Base-by-base conservation (phyloP, 2,329 filamentous ascomycete species). In the Apiospora rasikravindrae region DNA sequence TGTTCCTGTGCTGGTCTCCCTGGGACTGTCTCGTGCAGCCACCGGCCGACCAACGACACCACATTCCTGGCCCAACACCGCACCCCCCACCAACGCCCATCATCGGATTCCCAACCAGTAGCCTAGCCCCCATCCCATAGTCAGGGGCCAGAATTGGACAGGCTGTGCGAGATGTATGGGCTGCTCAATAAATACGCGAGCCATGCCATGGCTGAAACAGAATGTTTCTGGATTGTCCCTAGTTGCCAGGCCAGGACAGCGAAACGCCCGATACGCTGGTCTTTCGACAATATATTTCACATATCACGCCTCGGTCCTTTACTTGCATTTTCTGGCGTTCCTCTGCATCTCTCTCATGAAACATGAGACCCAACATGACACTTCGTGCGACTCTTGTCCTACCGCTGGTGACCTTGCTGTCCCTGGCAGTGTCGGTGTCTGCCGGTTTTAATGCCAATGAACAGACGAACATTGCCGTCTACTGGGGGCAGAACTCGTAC, bases 401-500 rank as follows among this genome's bases (percentile, higher is more conserved):
- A 45, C 67, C 67, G 11, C 24, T 29, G 44, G 44, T 69, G 67
- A 4, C 29, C 4, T 67, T 78, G 66, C 70, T 79, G 49, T 69
- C 77, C 66, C 69, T 78, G 33, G 72, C 69, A 57, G 81, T 83
- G 7, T 72, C 77, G 2, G 81, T 76, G 24, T 74, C 81, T 45
- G 85, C 84, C 26, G 84, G 82, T 16, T 87, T 89, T 75, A 81
- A 86, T 73, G 73, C 87, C 5, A 77, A 77, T n/a, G 84, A 85
- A 1, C 76, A 78, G 1, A 83, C 80, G 69, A 93, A 92, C 76
- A 78, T 93, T 70, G 90, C 88, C 37, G 84, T 92, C 1, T 93
- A 93, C 80, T 93, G 91, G 91, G 91, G 90, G 5, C 91, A 93
- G 77, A 93, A 93, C 78, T 93, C 90, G 0, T 86, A 83, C 74